These are phyloP conservation scores for Paramecium pentaurelia DNA, from an alignment of 73 alveolate species.

Conservation along the genomic window DNA sequence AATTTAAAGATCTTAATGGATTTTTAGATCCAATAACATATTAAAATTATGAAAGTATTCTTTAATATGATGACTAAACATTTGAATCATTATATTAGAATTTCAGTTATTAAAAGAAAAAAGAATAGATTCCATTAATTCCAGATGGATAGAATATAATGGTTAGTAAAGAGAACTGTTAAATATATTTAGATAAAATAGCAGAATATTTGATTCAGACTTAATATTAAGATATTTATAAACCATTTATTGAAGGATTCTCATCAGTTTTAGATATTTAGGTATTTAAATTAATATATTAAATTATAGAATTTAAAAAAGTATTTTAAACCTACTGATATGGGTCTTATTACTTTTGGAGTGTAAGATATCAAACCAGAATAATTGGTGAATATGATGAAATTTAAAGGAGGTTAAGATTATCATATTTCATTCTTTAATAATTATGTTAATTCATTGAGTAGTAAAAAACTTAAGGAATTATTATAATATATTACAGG, in stretches of 20 bases:
- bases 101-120: neutral
- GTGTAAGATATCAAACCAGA: neutral
- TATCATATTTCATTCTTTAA: neutral
- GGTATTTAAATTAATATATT: neutral
- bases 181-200: neutral
- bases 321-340: neutral
- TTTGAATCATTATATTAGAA: neutral
- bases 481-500: neutral
- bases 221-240: neutral
- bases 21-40: neutral
- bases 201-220: neutral
- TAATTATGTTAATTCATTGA: neutral
- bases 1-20: neutral
- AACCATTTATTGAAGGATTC: neutral
- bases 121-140: neutral
- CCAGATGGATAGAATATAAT: neutral
- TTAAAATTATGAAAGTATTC: neutral
- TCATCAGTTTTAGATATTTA: neutral
- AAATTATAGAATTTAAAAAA: neutral
- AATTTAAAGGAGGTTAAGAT: neutral
- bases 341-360: neutral
- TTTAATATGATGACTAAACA: neutral
- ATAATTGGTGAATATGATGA: neutral
- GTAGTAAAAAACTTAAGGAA: neutral
- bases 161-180: neutral